Evolutionary conservation across 495 filamentous ascomycete species (phyloP), one percentile per base, ranked within the genome.

Genomic region (Penicillium subrubescens): DNA sequence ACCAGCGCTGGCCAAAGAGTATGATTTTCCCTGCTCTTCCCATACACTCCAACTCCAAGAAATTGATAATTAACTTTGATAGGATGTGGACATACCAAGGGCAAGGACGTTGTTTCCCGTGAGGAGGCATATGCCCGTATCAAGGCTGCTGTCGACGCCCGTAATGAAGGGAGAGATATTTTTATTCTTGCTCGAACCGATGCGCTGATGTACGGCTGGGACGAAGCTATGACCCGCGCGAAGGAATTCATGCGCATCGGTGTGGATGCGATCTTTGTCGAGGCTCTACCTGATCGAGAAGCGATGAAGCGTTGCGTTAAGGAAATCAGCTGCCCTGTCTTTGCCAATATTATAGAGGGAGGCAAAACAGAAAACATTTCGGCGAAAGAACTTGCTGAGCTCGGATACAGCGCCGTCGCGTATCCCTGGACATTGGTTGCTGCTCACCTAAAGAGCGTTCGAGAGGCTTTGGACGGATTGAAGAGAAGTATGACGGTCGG

Each of bases 31-130:
- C n/a, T n/a, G n/a, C n/a, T 19, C 15, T 27, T 35, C 10, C 3
- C 11, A 55, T 15, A 5, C 35, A 29, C n/a, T 8, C 19, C 2
- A 5, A 2, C 21, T n/a, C 46, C 1, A 25, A 51, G 33, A 19
- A 27, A 5, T 12, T 15, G 1, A 27, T 5, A 5, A 17, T 29
- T 55, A 7, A 35, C 29, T 34, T 35, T 55, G n/a, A 5, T 60
- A 79, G 77, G 79, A 27, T 82, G 78, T 46, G 78, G 79, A 1
- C 80, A 82, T 52, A 80, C 78, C 1, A 79, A 81, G 55, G 80
- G 78, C 0, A 82, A 81, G 59, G 68, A 67, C 5, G 76, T 81
- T 5, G 78, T 82, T 1, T 74, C 73, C n/a, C 70, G 77, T 1
- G 77, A 71, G 8, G 79, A 82, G 58, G 78, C 77, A 3, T 81